Evolutionary conservation across 345 rosid genomes (phyloP).

Genomic region (Cardamine chenopodiifolia): DNA sequence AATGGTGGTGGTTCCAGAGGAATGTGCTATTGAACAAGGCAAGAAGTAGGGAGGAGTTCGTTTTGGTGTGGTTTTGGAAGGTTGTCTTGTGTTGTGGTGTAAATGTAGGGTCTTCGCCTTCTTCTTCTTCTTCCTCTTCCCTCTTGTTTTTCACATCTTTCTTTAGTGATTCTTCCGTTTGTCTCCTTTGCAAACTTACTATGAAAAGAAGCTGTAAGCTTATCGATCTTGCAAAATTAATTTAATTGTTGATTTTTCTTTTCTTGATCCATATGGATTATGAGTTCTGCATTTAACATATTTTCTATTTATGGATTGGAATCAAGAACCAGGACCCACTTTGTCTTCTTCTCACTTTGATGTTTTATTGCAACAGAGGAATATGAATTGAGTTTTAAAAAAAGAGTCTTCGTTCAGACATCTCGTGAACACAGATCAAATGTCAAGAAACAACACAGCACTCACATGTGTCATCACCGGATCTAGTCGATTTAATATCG

Average conservation of each 20-base stretch:
- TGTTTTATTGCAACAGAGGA: constrained; percentile 16
- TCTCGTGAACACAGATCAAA: constrained; percentile 26
- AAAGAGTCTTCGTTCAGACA: not conserved
- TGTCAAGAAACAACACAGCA: constrained; percentile 19
- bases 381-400: not conserved
- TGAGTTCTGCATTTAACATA: not conserved
- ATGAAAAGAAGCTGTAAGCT: too few relatives aligned
- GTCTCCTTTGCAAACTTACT: too few relatives aligned
- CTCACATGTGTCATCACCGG: constrained; percentile 25
- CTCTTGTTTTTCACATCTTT: too few relatives aligned
- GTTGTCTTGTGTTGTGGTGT: constrained; percentile 50
- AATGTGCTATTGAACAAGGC: constrained; percentile 56
- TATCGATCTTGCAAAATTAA: constrained; percentile 26
- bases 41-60: constrained; percentile 44
- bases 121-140: too few relatives aligned
- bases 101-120: constrained; percentile 42
- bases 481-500: too few relatives aligned
- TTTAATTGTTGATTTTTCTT: not conserved
- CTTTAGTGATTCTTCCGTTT: too few relatives aligned
- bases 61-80: constrained; percentile 13
- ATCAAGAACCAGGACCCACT: constrained; percentile 24
- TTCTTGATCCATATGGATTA: not conserved
- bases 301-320: constrained; percentile 4
- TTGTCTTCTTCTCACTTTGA: constrained; percentile 29
- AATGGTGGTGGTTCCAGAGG: constrained; percentile 68